Base-by-base conservation (phyloP, 202 grass and related monocot species). In the Miscanthus sacchariflorus region DNA sequence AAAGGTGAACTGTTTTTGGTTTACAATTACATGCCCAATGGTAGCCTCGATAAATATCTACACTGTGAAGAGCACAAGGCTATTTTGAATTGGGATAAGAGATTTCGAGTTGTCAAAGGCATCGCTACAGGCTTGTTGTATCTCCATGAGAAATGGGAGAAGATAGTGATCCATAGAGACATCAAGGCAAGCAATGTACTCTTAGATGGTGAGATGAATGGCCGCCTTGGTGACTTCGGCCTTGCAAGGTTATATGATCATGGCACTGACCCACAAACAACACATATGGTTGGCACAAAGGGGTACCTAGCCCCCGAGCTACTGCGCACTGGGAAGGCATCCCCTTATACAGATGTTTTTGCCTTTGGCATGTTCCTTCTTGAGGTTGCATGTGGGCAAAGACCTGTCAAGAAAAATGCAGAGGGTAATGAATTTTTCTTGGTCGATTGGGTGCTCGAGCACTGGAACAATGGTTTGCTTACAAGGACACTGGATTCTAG, bases 141-240 rank as follows among this genome's bases (percentile, higher is more conserved):
- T 73, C 70, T 73, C 70, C 70, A 73, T 73, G 70, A 73, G 21
- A 73, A 73, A 5, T 73, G 70, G 70, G 70, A 72, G 38, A 72
- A 72, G 38, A 42, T 72, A 72, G 70, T 72, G 70, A 43, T 70
- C 68, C 68, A 39, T 39, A 70, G 68, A 70, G 68, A 70, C 35
- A 70, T 39, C 33, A 70, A 70, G 36, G 70, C 70, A 43, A 72
- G 38, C 38, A 72, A 72, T 43, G 38, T 72, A 6, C 70, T 72
- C 70, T 19, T 72, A 72, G 70, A 72, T 43, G 70, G 70, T 17
- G 70, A 72, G 3, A 72, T 72, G 38, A 72, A 72, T 43, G 70
- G 70, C 19, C 70, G 38, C 70, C 70, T 72, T 23, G 70, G 70
- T 43, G 70, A 72, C 18, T 72, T 72, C 0, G 70, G 70, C 19